These are phyloP conservation scores for Vitis amurensis DNA, from an alignment of 164 flowering plant species.

Conservation along the genomic window DNA sequence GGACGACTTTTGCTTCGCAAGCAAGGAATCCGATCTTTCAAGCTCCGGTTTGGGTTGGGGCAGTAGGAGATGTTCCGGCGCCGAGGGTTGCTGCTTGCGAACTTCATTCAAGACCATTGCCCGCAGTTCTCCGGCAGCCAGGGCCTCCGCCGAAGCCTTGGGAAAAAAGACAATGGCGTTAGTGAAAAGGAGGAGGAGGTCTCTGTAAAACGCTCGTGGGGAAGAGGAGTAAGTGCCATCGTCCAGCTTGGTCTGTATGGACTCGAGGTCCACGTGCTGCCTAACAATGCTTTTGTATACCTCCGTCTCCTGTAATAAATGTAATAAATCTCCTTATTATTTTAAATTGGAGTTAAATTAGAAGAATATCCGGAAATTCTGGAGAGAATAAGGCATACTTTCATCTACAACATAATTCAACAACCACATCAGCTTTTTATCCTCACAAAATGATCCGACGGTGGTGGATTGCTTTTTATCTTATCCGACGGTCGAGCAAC, in stretches of 20 bases:
- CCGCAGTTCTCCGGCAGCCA: slow-evolving; percentile 52
- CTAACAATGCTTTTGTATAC: slow-evolving; percentile 47
- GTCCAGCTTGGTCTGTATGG: slow-evolving; percentile 39
- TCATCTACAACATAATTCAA: too few relatives aligned
- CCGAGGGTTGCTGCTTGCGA: slow-evolving; percentile 2
- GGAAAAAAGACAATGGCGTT: slow-evolving; percentile 65
- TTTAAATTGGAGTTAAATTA: too few relatives aligned
- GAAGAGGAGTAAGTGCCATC: slow-evolving; percentile 48
- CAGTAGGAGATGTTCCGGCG: slow-evolving; percentile 9
- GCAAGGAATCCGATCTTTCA: slow-evolving; percentile 36
- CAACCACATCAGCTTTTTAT: too few relatives aligned
- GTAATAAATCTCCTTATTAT: too few relatives aligned
- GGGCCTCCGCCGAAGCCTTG: slow-evolving; percentile 42
- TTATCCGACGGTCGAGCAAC: too few relatives aligned
- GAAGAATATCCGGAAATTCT: too few relatives aligned
- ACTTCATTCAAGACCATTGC: slow-evolving; percentile 40
- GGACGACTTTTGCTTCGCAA: slow-evolving; percentile 36
- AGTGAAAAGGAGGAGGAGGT: slow-evolving; percentile 64
- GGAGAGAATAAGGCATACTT: too few relatives aligned
- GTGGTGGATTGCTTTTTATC: too few relatives aligned
- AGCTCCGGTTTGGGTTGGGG: slow-evolving; percentile 21
- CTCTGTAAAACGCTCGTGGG: slow-evolving; percentile 43
- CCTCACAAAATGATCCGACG: too few relatives aligned
- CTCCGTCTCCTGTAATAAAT: slow-evolving; percentile 35
- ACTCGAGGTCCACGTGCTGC: slow-evolving; percentile 65